These are phyloP conservation scores for Termitomyces sp. DNA, from an alignment of 768 basidiomycete species.

Conservation along the genomic window DNA sequence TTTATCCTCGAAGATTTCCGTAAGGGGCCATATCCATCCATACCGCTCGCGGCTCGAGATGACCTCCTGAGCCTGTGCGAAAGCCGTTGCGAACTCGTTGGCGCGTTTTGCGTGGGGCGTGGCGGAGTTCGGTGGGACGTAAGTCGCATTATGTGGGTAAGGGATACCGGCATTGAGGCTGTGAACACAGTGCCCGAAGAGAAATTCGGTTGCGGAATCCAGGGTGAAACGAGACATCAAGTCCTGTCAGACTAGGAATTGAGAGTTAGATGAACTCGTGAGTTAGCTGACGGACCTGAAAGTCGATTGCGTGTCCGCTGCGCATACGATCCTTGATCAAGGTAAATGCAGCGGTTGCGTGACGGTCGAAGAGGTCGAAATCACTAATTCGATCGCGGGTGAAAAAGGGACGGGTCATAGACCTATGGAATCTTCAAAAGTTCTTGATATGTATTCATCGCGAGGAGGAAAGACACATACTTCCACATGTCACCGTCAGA, in stretches of 20 bases:
- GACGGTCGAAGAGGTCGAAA: conserved; percentile 57
- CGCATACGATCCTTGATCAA: conserved; percentile 44
- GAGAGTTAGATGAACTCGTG: neutral
- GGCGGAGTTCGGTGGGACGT: conserved; percentile 17
- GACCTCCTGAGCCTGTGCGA: conserved; percentile 40
- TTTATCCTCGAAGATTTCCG: conserved; percentile 44
- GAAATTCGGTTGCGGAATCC: conserved; percentile 62
- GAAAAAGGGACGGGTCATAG: conserved; percentile 62
- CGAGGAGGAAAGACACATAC: conserved; percentile 13
- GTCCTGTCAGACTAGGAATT: conserved; percentile 30
- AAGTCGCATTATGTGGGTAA: conserved; percentile 40
- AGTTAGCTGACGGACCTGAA: conserved; percentile 35
- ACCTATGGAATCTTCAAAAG: conserved; percentile 49
- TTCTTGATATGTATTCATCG: neutral
- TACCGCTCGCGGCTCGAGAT: conserved; percentile 37
- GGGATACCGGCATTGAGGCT: conserved; percentile 46
- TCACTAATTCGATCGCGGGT: conserved; percentile 54
- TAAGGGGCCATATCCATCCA: conserved; percentile 50
- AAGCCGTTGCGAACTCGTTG: conserved; percentile 43
- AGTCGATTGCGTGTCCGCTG: conserved; percentile 50
- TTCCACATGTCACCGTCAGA: conserved; percentile 54
- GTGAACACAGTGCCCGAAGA: conserved; percentile 57
- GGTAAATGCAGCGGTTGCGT: conserved; percentile 37
- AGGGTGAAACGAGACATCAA: conserved; percentile 59
- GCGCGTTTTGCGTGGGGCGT: conserved; percentile 25